These are phyloP conservation scores for Acanthamoeba sp. DNA, from an alignment of 208 protist species.

Conservation along the genomic window DNA sequence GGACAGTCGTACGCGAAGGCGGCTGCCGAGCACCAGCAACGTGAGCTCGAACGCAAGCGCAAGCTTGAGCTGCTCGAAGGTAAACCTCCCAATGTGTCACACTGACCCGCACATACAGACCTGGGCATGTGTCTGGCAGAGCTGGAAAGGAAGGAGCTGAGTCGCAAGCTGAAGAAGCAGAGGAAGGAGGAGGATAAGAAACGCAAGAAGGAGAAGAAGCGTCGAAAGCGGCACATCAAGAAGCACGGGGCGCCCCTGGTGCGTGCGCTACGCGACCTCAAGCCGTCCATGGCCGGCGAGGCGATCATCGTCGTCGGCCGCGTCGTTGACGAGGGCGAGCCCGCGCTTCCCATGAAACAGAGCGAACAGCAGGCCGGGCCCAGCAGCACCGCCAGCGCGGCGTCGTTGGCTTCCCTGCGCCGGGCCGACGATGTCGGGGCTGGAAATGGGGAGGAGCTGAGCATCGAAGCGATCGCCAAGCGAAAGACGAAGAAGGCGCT, in stretches of 20 bases:
- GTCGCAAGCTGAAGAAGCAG: neutral
- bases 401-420: no score
- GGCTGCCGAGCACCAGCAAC: neutral
- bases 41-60: neutral
- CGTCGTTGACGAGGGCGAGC: neutral
- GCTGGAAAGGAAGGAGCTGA: neutral
- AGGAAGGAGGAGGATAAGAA: conserved; percentile 22
- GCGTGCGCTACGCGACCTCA: neutral
- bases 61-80: neutral
- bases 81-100: neutral
- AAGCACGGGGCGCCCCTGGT: neutral
- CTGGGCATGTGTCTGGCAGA: neutral
- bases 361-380: no score
- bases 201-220: neutral
- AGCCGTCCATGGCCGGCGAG: neutral
- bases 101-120: neutral
- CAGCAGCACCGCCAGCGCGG: neutral
- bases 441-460: neutral
- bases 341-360: neutral
- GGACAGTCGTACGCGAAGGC: neutral
- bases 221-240: conserved; percentile 15
- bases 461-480: neutral
- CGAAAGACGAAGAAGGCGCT: neutral
- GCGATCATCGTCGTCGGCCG: conserved; percentile 8
- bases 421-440: neutral